Percentiles rank a stretch among this genome's conserved stretches.
phyloP scores from a whole-genome alignment of 2,329 filamentous ascomycete genomes.

The Sclerotinia spermophila region DNA sequence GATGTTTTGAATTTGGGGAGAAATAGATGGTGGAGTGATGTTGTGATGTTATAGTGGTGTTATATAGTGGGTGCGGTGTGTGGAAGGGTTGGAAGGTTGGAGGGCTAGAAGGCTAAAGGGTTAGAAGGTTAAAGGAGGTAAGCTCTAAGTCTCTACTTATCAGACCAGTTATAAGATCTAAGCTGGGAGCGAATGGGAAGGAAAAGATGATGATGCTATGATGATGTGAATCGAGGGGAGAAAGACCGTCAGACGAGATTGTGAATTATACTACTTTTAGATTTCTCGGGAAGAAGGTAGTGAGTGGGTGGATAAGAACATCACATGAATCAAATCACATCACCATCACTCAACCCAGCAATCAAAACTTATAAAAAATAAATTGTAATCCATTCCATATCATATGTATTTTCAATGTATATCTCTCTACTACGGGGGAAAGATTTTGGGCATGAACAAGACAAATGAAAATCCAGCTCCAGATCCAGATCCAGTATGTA shows the following conservation, averaged over 20 bases:
- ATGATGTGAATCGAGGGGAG: background rate
- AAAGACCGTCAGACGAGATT: background rate
- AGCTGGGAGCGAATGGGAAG: background rate
- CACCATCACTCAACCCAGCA: background rate
- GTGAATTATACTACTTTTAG: background rate
- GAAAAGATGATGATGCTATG: background rate
- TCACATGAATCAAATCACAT: background rate
- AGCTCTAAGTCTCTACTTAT: too few species aligned
- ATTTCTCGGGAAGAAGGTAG: background rate
- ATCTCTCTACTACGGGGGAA: background rate
- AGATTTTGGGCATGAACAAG: background rate
- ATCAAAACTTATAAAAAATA: background rate
- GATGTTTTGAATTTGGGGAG: too few species aligned
- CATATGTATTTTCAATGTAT: background rate
- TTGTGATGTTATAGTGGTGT: background rate
- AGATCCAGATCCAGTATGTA: background rate
- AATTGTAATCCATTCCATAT: background rate
- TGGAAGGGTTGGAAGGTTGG: too few species aligned
- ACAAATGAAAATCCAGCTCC: slow-evolving; percentile 5
- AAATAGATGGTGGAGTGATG: background rate
- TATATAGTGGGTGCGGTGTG: background rate
- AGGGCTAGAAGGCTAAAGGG: background rate
- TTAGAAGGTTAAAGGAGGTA: background rate
- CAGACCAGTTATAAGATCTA: too few species aligned
- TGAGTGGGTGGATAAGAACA: background rate